Conservation (phyloP, 306 rosid species). For the Datisca glomerata region DNA sequence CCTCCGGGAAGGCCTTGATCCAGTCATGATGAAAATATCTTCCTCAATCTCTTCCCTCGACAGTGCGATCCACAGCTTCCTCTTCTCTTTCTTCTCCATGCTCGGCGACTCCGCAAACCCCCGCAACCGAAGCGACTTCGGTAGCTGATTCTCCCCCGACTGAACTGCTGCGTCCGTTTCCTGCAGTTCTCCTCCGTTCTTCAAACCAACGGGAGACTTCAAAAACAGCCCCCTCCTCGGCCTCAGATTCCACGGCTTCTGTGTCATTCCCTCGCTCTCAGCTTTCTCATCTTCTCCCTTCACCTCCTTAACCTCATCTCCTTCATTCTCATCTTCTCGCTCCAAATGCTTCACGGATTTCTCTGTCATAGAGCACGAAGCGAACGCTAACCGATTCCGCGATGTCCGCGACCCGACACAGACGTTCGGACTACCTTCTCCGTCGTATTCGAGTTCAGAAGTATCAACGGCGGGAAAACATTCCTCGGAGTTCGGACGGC, state of each 20-base stretch:
- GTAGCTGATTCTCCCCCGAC: conserved; percentile 31
- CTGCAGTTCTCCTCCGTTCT: conserved; percentile 35
- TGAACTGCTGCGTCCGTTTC: conserved; percentile 26
- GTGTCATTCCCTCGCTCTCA: conserved; percentile 23
- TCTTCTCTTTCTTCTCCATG: conserved; percentile 68
- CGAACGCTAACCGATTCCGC: conserved; percentile 39
- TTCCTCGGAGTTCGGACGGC: conserved; percentile 37
- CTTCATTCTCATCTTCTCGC: conserved; percentile 16
- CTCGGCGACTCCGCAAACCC: conserved; percentile 41
- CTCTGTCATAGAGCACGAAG: conserved; percentile 18
- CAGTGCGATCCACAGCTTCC: conserved; percentile 90
- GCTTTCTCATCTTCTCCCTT: conserved; percentile 21
- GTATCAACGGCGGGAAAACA: conserved; percentile 21
- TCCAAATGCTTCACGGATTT: conserved; percentile 18
- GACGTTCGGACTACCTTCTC: conserved; percentile 21
- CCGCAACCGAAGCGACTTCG: conserved; percentile 71
- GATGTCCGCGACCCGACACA: conserved; percentile 53
- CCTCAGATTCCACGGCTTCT: conserved; percentile 55
- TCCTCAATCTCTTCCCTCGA: conserved; percentile 92
- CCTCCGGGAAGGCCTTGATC: conserved; percentile 74
- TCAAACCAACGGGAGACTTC: conserved; percentile 23
- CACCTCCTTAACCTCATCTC: conserved; percentile 27
- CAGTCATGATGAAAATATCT: conserved; percentile 81
- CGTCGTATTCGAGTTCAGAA: conserved; percentile 17
- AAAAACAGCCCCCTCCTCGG: conserved; percentile 47